phyloP scores from a whole-genome alignment of 345 rosid species.

The Turritis glabra region DNA sequence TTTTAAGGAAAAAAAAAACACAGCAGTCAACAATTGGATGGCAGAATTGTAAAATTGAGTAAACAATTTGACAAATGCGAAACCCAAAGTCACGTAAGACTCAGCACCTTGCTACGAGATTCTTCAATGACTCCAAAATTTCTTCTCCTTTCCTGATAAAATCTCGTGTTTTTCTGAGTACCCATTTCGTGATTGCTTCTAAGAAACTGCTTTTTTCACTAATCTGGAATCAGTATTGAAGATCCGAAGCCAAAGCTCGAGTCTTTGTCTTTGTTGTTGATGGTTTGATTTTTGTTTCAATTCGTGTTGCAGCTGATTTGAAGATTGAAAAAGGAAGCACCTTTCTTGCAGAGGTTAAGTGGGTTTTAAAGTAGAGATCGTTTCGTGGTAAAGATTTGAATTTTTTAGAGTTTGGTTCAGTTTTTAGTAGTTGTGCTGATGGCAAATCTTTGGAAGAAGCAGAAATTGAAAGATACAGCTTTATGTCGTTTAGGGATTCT shows the following conservation, averaged over 20 bases:
- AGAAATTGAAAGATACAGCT: constrained; percentile 51
- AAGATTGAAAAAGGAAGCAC: neutral
- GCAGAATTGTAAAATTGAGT: constrained; percentile 22
- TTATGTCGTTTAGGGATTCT: constrained; percentile 56
- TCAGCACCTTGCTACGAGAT: constrained; percentile 9
- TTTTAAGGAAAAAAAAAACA: neutral
- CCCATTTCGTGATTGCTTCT: constrained; percentile 18
- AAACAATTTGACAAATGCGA: constrained; percentile 22
- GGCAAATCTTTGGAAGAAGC: constrained; percentile 65
- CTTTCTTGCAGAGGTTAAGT: neutral
- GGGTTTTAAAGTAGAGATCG: neutral
- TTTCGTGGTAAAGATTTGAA: neutral
- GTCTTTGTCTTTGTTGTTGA: neutral
- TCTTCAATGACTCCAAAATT: constrained; percentile 6
- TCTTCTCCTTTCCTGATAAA: neutral
- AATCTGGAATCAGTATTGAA: constrained; percentile 1
- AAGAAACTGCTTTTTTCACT: neutral
- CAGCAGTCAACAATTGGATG: neutral
- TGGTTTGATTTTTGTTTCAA: constrained; percentile 9
- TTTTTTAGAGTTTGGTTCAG: neutral
- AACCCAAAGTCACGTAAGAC: constrained; percentile 25
- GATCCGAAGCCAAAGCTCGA: constrained; percentile 25
- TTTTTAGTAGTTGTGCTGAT: constrained; percentile 38
- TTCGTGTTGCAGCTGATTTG: constrained; percentile 18
- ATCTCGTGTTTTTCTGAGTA: neutral